Conservation (phyloP, 2,329 filamentous ascomycete genomes). For the Colletotrichum endophyticum region DNA sequence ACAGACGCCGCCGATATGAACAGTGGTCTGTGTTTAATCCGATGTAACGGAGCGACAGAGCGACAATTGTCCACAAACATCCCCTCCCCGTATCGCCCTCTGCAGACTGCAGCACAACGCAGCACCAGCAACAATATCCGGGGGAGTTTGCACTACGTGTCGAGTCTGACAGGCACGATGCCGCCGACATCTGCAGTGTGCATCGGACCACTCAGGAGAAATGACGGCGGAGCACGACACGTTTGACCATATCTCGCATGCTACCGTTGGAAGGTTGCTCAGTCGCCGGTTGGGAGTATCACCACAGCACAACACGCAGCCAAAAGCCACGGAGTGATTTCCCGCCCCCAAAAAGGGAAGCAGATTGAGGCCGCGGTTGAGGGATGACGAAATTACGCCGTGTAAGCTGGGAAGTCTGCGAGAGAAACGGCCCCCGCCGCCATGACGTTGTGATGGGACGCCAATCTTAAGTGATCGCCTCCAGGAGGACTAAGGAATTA, state of each 20-base stretch:
- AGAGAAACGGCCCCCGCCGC: not conserved
- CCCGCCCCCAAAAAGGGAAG: not conserved
- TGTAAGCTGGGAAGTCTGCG: not conserved
- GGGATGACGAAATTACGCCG: conserved; percentile 6
- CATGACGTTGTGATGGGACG: conserved; percentile 18
- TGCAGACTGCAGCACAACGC: not conserved
- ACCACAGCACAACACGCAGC: not conserved
- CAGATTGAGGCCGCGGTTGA: not conserved
- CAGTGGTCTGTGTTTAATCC: not conserved
- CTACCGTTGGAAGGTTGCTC: conserved; percentile 1
- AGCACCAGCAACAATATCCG: not conserved
- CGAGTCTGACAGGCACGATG: conserved; percentile 13
- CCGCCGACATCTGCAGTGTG: not conserved
- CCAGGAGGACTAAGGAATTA: not conserved
- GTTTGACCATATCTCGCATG: conserved; percentile 13
- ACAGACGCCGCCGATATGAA: not conserved
- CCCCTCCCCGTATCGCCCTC: not conserved
- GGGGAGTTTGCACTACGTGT: conserved; percentile 8
- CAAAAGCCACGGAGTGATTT: not conserved
- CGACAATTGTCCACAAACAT: not conserved
- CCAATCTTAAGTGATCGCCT: conserved; percentile 15
- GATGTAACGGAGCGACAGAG: not conserved
- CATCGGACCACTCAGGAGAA: not conserved
- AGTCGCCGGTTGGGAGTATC: not conserved
- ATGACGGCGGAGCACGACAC: not conserved